phyloP scores from a whole-genome alignment of 2,329 filamentous ascomycete species.

The Aspergillus ustus region DNA sequence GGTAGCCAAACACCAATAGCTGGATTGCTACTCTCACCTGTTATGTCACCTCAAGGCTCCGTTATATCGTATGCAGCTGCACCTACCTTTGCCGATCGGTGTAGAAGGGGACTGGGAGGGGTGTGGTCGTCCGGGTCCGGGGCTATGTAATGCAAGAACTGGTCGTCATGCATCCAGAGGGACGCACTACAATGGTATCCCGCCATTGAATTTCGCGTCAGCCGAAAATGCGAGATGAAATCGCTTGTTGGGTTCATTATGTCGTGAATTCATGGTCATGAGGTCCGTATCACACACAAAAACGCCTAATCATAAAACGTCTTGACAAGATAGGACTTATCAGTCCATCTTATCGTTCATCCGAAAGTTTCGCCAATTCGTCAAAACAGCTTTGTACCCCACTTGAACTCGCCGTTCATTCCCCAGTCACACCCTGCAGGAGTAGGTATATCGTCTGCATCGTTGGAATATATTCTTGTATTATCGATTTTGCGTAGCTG shows the following conservation, averaged over 20 bases:
- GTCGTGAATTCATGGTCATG: slow-evolving; percentile 12
- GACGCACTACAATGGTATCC: slow-evolving; percentile 10
- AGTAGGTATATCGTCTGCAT: neutral
- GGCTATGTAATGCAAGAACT: neutral
- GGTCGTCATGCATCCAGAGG: neutral
- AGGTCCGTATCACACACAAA: slow-evolving; percentile 14
- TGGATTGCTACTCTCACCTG: neutral
- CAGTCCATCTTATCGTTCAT: neutral
- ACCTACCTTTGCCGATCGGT: slow-evolving; percentile 4
- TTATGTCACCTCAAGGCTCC: neutral
- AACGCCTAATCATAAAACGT: slow-evolving; percentile 5
- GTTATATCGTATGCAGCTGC: neutral
- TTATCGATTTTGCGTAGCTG: slow-evolving; percentile 3
- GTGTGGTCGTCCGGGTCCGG: neutral
- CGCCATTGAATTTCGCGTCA: slow-evolving; percentile 5
- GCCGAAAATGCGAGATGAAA: slow-evolving; percentile 2
- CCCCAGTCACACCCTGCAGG: slow-evolving; percentile 11
- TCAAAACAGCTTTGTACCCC: slow-evolving; percentile 11
- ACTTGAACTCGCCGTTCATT: slow-evolving; percentile 15
- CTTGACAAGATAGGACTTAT: neutral
- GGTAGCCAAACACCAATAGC: neutral
- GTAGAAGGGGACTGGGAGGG: neutral
- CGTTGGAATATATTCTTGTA: neutral
- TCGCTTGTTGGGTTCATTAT: slow-evolving; percentile 10
- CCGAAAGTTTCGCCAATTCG: neutral